Evolutionary conservation across 1,139 yeast genomes (phyloP).

Genomic region (Suhomyces bokatorum): DNA sequence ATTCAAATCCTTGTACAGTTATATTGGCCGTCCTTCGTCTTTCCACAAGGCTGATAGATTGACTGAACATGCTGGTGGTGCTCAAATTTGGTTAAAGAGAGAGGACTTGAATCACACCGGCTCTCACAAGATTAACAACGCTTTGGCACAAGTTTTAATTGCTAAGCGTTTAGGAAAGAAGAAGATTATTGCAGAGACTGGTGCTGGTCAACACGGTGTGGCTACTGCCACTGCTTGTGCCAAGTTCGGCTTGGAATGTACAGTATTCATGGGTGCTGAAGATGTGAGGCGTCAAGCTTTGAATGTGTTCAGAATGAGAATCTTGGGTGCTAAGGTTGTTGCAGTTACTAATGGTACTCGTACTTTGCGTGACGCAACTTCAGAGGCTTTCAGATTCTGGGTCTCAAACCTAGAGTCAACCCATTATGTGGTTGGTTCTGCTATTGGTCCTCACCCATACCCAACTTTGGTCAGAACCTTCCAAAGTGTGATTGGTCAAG

Average conservation of each 20-base stretch:
- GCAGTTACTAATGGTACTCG: conserved; percentile 94
- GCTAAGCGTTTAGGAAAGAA: conserved; percentile 92
- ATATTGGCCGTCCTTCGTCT: conserved; percentile 95
- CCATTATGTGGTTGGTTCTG: conserved; percentile 95
- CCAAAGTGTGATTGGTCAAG: conserved; percentile 96
- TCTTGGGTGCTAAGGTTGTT: conserved; percentile 92
- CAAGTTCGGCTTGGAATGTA: conserved; percentile 91
- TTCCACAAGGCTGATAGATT: conserved; percentile 89
- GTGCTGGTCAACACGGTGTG: conserved; percentile 99
- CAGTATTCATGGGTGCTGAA: conserved; percentile 99
- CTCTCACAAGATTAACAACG: conserved; percentile 95
- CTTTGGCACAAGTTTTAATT: conserved; percentile 88
- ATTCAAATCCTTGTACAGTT: conserved; percentile 72
- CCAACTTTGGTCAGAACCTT: conserved; percentile 97
- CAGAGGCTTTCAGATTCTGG: conserved; percentile 96
- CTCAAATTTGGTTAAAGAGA: conserved; percentile 96
- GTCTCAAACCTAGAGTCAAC: conserved; percentile 83
- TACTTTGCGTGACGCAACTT: conserved; percentile 95
- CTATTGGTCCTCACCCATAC: conserved; percentile 99
- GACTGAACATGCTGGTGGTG: conserved; percentile 91
- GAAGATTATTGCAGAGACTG: conserved; percentile 95
- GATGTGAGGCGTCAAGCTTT: conserved; percentile 98
- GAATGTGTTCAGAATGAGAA: conserved; percentile 95
- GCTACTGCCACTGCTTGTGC: conserved; percentile 99
- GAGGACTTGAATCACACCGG: conserved; percentile 99